Percentiles rank a stretch among this genome's conserved stretches.
Evolutionary conservation across 352 stramenopile species (phyloP).

Genomic region (Globisporangium echinulatum): DNA sequence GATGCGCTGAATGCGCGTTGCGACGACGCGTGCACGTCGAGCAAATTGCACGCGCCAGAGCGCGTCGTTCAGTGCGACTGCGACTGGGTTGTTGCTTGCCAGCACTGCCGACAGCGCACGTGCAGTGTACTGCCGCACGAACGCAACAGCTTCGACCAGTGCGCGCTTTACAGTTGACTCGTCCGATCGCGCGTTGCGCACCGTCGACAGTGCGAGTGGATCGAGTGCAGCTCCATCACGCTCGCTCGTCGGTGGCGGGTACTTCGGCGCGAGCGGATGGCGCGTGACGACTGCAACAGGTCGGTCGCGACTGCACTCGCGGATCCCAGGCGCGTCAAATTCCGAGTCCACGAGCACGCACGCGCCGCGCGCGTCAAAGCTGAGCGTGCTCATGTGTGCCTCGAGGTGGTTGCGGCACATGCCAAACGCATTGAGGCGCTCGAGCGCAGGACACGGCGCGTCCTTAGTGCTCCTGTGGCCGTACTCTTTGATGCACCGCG

Average conservation of each 20-base stretch:
- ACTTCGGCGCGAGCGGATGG: conserved; percentile 50
- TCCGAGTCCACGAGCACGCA: conserved; percentile 46
- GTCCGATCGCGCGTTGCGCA: neutral
- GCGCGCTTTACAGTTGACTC: conserved; percentile 4
- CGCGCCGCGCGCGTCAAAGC: conserved; percentile 35
- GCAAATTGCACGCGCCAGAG: conserved; percentile 60
- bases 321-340: conserved; percentile 56
- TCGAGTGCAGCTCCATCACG: no score
- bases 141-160: neutral
- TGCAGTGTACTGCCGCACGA: neutral
- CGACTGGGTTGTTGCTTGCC: conserved; percentile 35
- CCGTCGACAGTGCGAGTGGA: no score
- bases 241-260: conserved; percentile 18
- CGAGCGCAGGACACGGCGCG: conserved; percentile 31
- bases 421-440: conserved; percentile 50
- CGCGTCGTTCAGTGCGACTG: conserved; percentile 36
- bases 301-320: conserved; percentile 42
- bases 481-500: conserved; percentile 59
- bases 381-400: conserved; percentile 44
- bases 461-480: conserved; percentile 25
- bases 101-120: conserved; percentile 8
- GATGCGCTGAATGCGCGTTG: conserved; percentile 54
- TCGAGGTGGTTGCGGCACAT: conserved; percentile 71
- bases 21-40: conserved; percentile 40
- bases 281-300: conserved; percentile 12